Percentiles rank a stretch among this genome's conserved stretches.
Conservation (phyloP, 2,329 filamentous ascomycete species). For the Apiospora sp. region DNA sequence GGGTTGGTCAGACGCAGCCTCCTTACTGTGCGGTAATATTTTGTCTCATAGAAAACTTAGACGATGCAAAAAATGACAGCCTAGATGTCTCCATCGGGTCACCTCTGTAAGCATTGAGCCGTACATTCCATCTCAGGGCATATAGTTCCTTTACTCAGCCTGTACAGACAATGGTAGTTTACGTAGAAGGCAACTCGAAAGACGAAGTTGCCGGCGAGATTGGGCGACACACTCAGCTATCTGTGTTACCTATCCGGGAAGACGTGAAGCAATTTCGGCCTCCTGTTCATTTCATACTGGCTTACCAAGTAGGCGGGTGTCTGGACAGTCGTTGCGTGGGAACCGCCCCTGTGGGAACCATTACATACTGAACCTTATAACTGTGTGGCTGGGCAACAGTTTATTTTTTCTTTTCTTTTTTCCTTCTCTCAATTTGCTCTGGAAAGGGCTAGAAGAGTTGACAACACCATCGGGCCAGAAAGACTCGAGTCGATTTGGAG, state of each 20-base stretch:
- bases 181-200: background rate
- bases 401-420: background rate
- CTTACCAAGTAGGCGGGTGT: background rate
- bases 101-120: background rate
- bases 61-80: background rate
- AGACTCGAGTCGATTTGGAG: background rate
- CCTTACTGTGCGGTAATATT: background rate
- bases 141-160: background rate
- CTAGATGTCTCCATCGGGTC: background rate
- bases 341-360: background rate
- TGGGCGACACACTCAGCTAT: background rate
- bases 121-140: background rate
- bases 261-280: background rate
- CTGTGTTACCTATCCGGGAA: background rate
- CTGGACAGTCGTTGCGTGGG: background rate
- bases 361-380: background rate
- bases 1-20: background rate
- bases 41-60: background rate
- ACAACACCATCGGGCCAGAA: background rate
- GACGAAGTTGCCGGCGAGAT: background rate
- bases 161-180: background rate
- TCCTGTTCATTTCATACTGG: background rate
- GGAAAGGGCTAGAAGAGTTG: background rate
- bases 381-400: background rate
- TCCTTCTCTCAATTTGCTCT: background rate